Evolutionary conservation across 1,284 basidiomycete genomes (phyloP).

Genomic region (Ustilago nuda): DNA sequence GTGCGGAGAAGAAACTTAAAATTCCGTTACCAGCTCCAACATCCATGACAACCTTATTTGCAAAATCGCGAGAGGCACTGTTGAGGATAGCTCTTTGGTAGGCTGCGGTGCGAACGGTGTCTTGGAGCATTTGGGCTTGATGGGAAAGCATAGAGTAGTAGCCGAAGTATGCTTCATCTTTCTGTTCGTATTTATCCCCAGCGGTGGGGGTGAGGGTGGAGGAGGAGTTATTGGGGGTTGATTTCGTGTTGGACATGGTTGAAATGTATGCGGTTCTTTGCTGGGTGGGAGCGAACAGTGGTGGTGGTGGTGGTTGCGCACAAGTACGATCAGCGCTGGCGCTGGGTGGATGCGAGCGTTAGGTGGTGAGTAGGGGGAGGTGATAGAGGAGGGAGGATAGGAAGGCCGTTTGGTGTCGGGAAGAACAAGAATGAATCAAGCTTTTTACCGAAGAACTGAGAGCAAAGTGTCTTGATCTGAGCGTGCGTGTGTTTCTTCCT

Average conservation of each 20-base stretch:
- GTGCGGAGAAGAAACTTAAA: slow-evolving; percentile 71
- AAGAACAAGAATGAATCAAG: slow-evolving; percentile 2
- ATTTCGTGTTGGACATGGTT: not conserved
- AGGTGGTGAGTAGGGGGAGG: not conserved
- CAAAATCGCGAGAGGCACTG: slow-evolving; percentile 49
- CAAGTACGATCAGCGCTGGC: not conserved
- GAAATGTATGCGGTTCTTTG: not conserved
- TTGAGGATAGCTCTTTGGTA: slow-evolving; percentile 64
- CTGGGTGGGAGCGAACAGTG: not conserved
- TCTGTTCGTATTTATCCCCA: slow-evolving; percentile 54
- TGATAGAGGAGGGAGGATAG: not conserved
- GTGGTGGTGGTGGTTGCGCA: slow-evolving; percentile 1
- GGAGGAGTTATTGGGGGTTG: not conserved
- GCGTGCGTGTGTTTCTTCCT: not conserved
- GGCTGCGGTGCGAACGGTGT: slow-evolving; percentile 61
- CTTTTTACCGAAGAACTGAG: slow-evolving; percentile 1
- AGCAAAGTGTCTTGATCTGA: not conserved
- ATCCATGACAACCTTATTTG: slow-evolving; percentile 67
- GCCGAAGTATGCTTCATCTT: slow-evolving; percentile 65
- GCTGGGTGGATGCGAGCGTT: not conserved
- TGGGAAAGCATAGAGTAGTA: slow-evolving; percentile 66
- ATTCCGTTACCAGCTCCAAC: slow-evolving; percentile 73
- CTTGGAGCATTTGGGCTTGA: slow-evolving; percentile 67
- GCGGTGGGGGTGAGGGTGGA: not conserved
- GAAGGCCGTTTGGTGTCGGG: not conserved